Evolutionary conservation across 148 eudicot species (phyloP), one percentile per base, ranked within the genome.

Genomic region (Chenopodium suecicum): DNA sequence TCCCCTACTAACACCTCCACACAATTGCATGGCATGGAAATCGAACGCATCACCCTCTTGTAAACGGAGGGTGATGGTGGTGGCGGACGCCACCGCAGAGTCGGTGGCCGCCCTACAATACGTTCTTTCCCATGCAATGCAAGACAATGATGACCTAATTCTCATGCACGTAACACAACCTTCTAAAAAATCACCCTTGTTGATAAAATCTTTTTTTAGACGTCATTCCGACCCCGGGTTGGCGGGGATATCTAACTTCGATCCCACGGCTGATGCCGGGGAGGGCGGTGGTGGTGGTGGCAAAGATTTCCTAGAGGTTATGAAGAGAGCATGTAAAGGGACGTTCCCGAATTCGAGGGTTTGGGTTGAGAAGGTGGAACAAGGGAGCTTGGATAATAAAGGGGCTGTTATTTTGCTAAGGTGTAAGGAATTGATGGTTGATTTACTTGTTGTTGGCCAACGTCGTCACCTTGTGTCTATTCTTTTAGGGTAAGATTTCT

Each of bases 51-150:
- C 75, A 31, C 72, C 83, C 23, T 34, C 31, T 62, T 2, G 12
- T 20, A 73, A 64, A 13, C 78, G 90, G 19, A 84, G 84, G 78
- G 83, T 92, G 74, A 92, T 92, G 92, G 91, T 92, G 78, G 90
- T 92, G 14, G 93, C 89, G 66, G 93, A 92, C 67, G 89, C 91
- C 14, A 86, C 85, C 7, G 86, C 90, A 6, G 91, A 92, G 65
- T 90, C 95, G 0, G 89, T 88, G 0, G 89, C 79, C 7, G 95
- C 95, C n/a, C 86, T 92, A 19, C 90, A 92, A 83, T 92, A 92
- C 50, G 74, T 88, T 4, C 87, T 92, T 60, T 85, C 93, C 56
- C 95, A 90, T 79, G 93, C 82, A 69, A 82, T 90, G 65, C 66
- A 85, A 1, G 90, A 86, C 7, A 80, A 83, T 0, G 95, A 92